Conservation (phyloP, 2,329 filamentous ascomycete genomes). For the Penicillium sp. region DNA sequence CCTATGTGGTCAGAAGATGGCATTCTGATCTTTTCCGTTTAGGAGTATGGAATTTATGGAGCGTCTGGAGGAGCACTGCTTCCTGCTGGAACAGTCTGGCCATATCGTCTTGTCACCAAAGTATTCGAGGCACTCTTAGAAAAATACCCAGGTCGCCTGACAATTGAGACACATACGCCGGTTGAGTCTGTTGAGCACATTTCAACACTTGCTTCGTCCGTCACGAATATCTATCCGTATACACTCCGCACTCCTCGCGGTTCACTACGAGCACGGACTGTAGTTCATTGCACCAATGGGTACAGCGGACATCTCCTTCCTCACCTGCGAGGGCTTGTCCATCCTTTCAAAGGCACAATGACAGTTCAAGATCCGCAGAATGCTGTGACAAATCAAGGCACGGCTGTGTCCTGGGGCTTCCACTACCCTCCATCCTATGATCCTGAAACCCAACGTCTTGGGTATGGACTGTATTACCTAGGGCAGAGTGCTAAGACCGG, state of each 20-base stretch:
- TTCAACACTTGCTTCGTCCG: not conserved
- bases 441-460: conserved; percentile 12
- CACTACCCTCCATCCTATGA: conserved; percentile 30
- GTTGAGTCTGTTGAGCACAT: conserved; percentile 27
- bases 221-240: conserved; percentile 24
- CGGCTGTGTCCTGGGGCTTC: conserved; percentile 31
- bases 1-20: too few species aligned
- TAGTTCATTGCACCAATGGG: conserved; percentile 48
- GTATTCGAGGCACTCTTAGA: conserved; percentile 25
- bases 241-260: conserved; percentile 41
- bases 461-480: conserved; percentile 28
- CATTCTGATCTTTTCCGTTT: not conserved
- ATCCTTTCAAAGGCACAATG: conserved; percentile 47
- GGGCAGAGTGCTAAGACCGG: conserved; percentile 29
- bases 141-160: conserved; percentile 27
- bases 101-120: conserved; percentile 38
- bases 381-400: conserved; percentile 22
- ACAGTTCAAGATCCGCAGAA: conserved; percentile 39
- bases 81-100: conserved; percentile 38
- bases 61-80: conserved; percentile 27
- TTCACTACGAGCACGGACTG: conserved; percentile 32
- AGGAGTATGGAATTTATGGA: conserved; percentile 25
- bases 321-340: conserved; percentile 37
- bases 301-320: conserved; percentile 46
- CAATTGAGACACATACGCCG: conserved; percentile 35